Evolutionary conservation across 2,329 filamentous ascomycete species (phyloP).

Genomic region (Botrytis aclada): DNA sequence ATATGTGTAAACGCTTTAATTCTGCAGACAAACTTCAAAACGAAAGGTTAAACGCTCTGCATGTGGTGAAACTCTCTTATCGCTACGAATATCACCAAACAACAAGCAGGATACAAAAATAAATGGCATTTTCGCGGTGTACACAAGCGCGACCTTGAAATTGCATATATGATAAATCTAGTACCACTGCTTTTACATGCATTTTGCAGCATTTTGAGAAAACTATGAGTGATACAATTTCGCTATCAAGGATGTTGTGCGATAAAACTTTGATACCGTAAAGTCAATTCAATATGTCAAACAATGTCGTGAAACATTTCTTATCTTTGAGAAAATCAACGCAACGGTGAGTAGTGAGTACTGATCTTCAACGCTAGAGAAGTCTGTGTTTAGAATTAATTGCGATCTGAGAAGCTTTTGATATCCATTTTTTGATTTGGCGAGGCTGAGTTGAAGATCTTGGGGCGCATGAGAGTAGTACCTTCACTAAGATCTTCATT

Average conservation of each 20-base stretch:
- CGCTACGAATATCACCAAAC: neutral
- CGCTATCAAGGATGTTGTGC: neutral
- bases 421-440: neutral
- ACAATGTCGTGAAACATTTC: slow-evolving; percentile 8
- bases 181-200: neutral
- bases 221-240: neutral
- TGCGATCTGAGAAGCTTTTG: neutral
- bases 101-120: neutral
- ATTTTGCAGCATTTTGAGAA: neutral
- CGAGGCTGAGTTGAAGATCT: neutral
- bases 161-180: neutral
- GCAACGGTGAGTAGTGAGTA: neutral
- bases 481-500: neutral
- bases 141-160: neutral
- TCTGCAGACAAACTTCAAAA: neutral
- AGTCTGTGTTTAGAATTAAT: neutral
- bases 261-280: neutral
- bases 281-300: slow-evolving; percentile 5
- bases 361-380: neutral
- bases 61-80: slow-evolving; percentile 13
- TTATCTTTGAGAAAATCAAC: neutral
- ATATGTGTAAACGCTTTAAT: neutral
- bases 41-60: neutral
- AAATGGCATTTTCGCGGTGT: neutral
- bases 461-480: neutral